phyloP scores from a whole-genome alignment of 129 eudicot genomes.

The Apium graveolens region DNA sequence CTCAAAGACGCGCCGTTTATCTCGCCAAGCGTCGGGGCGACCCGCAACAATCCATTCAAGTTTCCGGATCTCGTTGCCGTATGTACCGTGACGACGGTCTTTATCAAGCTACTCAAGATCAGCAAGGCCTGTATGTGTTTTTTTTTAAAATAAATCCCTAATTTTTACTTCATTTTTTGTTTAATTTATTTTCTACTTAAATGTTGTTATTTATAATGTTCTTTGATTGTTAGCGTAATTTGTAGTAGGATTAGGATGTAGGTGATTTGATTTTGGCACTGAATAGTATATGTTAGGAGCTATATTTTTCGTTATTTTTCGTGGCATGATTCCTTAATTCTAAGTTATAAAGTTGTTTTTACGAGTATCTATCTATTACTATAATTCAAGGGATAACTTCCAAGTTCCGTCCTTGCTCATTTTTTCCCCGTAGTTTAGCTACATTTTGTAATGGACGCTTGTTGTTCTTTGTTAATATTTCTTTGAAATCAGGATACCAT shows the following conservation, averaged over 20 bases:
- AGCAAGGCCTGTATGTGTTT: slow-evolving; percentile 84
- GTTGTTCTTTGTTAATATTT: background rate
- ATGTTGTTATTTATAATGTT: background rate
- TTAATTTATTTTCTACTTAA: background rate
- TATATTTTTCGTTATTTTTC: background rate
- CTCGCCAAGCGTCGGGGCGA: slow-evolving; percentile 98
- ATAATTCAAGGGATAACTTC: too few species aligned
- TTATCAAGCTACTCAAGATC: slow-evolving; percentile 81
- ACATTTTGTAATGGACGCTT: background rate
- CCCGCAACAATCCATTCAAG: slow-evolving; percentile 92
- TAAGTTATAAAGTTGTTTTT: background rate
- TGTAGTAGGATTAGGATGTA: background rate
- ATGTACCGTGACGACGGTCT: slow-evolving; percentile 82
- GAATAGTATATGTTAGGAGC: background rate
- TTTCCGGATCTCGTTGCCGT: slow-evolving; percentile 77
- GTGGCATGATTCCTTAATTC: background rate
- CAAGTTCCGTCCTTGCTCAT: too few species aligned
- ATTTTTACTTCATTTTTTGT: background rate
- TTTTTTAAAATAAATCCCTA: background rate
- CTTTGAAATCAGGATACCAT: slow-evolving; percentile 65
- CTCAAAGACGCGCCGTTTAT: slow-evolving; percentile 84
- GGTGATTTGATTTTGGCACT: background rate
- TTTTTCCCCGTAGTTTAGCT: too few species aligned
- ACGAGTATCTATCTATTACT: background rate
- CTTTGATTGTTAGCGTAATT: background rate